Evolutionary conservation across 116 monocot genomes (phyloP).

Genomic region (Phalaenopsis hybrid): DNA sequence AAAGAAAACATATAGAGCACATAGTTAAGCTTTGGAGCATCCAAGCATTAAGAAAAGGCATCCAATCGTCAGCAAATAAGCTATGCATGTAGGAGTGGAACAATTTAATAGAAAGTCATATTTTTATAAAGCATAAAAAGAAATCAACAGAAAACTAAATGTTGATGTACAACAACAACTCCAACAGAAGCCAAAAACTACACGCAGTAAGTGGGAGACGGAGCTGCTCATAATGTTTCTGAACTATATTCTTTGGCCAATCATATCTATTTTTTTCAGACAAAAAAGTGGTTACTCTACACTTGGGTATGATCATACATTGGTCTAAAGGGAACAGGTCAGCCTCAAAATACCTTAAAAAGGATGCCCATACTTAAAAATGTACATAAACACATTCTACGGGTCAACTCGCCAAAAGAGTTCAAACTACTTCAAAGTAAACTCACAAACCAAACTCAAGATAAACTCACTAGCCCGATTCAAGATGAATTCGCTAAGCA

Average conservation of each 20-base stretch:
- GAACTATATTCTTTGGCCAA: not conserved
- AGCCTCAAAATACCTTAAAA: not conserved
- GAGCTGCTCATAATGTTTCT: not conserved
- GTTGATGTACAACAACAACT: not conserved
- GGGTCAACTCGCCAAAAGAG: no score
- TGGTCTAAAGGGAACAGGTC: not conserved
- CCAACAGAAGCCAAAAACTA: not conserved
- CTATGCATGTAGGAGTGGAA: not conserved
- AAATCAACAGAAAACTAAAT: not conserved
- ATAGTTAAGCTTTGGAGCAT: not conserved
- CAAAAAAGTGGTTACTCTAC: not conserved
- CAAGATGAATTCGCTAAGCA: no score
- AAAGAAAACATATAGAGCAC: constrained; percentile 13
- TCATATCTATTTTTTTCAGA: not conserved
- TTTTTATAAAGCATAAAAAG: not conserved
- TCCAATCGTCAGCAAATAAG: not conserved
- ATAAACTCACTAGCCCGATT: no score
- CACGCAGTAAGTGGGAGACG: not conserved
- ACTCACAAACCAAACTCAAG: no score
- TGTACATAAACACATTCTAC: no score
- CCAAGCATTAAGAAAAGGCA: not conserved
- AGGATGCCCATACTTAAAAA: no score
- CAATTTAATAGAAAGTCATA: not conserved
- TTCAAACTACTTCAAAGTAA: no score
- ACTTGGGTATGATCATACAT: not conserved